Evolutionary conservation across 164 flowering plant species (phyloP).

Genomic region (Liriodendron chinense): DNA sequence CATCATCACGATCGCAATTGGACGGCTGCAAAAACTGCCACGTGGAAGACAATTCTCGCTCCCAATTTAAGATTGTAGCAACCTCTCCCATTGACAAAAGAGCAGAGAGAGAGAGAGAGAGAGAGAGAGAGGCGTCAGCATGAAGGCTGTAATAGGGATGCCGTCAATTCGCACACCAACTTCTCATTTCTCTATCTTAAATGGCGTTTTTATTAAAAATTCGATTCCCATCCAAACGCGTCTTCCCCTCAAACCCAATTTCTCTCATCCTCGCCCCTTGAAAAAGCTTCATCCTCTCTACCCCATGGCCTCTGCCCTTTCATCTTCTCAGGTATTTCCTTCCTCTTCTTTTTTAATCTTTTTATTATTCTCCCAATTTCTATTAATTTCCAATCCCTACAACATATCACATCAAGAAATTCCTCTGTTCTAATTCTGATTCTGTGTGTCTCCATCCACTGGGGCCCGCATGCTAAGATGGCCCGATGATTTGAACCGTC

Average conservation of each 20-base stretch:
- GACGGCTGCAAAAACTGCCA: too few species aligned
- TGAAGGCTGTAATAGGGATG: neutral
- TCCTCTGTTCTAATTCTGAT: neutral
- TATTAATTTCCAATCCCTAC: neutral
- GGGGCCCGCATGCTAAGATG: too few species aligned
- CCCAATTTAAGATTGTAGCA: too few species aligned
- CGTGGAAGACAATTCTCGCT: too few species aligned
- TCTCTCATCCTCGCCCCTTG: neutral
- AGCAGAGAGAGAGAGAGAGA: neutral
- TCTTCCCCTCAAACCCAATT: neutral
- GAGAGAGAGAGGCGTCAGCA: neutral
- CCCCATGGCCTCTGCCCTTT: slow-evolving; percentile 42
- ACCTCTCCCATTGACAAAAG: too few species aligned
- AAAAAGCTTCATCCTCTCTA: slow-evolving; percentile 12
- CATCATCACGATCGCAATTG: too few species aligned
- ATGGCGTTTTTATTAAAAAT: neutral
- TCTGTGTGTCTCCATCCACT: neutral
- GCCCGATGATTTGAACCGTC: neutral
- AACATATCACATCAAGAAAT: neutral
- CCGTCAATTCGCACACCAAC: slow-evolving; percentile 5
- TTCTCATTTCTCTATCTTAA: neutral
- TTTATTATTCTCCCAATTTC: neutral
- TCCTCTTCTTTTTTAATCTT: neutral
- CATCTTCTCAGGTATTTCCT: slow-evolving; percentile 30
- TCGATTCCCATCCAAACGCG: neutral